Percentiles rank a stretch among this genome's conserved stretches.
Evolutionary conservation across 768 basidiomycete genomes (phyloP).

Genomic region (Mycena kentingensis): DNA sequence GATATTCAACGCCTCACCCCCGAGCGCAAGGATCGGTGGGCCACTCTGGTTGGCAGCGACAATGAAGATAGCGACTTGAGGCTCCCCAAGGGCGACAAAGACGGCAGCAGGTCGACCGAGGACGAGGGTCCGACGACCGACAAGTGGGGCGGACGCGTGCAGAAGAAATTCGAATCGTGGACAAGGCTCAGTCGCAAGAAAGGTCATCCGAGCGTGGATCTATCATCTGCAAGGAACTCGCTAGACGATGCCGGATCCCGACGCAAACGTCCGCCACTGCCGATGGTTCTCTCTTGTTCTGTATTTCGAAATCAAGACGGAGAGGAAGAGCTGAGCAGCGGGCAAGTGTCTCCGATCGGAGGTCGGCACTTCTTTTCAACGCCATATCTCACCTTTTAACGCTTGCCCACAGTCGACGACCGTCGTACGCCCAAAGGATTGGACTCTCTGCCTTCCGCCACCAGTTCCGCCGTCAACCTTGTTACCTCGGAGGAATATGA

Average conservation of each 20-base stretch:
- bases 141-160: constrained; percentile 46
- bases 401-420: constrained; percentile 10
- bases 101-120: constrained; percentile 41
- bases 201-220: constrained; percentile 11
- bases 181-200: constrained; percentile 28
- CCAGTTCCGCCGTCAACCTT: constrained; percentile 32
- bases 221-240: constrained; percentile 17
- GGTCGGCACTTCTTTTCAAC: constrained; percentile 15
- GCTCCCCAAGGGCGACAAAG: constrained; percentile 28
- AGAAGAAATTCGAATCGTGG: constrained; percentile 49
- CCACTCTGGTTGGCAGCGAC: constrained; percentile 38
- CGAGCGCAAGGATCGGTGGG: constrained; percentile 24
- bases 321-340: constrained; percentile 75
- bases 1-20: background rate
- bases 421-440: constrained; percentile 22
- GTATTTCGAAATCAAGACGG: constrained; percentile 37
- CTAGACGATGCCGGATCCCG: constrained; percentile 13
- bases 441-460: constrained; percentile 23
- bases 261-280: constrained; percentile 11
- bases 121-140: constrained; percentile 45
- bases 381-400: background rate
- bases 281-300: background rate
- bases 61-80: constrained; percentile 28
- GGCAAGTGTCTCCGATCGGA: constrained; percentile 75
- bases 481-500: constrained; percentile 33